These are phyloP conservation scores for Gossypium sturtianum DNA, from an alignment of 345 rosid species.

Conservation along the genomic window DNA sequence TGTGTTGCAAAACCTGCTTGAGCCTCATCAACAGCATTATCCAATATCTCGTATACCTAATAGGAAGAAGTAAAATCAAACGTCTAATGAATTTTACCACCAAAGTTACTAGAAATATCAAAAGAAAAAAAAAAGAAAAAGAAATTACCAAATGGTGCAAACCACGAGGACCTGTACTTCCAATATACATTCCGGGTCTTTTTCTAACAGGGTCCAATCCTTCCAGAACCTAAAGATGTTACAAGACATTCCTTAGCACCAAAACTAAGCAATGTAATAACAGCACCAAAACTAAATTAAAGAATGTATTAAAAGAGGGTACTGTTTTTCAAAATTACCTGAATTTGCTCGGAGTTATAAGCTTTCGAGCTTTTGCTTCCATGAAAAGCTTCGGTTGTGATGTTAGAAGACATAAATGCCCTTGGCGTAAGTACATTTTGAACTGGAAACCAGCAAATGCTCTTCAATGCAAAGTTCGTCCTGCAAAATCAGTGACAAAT, in stretches of 20 bases:
- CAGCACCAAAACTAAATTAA: not conserved
- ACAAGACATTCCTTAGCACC: not conserved
- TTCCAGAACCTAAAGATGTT: slow-evolving; percentile 67
- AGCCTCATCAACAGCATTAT: slow-evolving; percentile 96
- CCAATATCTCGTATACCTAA: slow-evolving; percentile 96
- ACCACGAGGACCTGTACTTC: slow-evolving; percentile 98
- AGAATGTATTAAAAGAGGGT: not conserved
- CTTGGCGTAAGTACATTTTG: slow-evolving; percentile 38
- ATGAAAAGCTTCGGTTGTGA: slow-evolving; percentile 50
- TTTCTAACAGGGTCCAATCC: slow-evolving; percentile 96
- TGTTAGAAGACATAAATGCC: slow-evolving; percentile 61
- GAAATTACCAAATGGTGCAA: slow-evolving; percentile 86
- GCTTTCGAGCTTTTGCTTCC: slow-evolving; percentile 48
- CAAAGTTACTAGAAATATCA: not conserved
- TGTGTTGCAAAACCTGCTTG: slow-evolving; percentile 93
- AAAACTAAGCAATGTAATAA: too few species aligned
- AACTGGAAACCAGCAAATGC: slow-evolving; percentile 24
- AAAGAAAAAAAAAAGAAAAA: not conserved
- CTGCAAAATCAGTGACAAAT: slow-evolving; percentile 28
- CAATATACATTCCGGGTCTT: slow-evolving; percentile 99
- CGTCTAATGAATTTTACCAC: not conserved
- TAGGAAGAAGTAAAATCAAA: slow-evolving; percentile 13
- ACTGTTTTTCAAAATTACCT: slow-evolving; percentile 30
- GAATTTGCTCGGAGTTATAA: slow-evolving; percentile 89
- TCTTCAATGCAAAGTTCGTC: slow-evolving; percentile 34